Conservation (phyloP, 2,329 filamentous ascomycete genomes). For the Pleomassaria siparia region DNA sequence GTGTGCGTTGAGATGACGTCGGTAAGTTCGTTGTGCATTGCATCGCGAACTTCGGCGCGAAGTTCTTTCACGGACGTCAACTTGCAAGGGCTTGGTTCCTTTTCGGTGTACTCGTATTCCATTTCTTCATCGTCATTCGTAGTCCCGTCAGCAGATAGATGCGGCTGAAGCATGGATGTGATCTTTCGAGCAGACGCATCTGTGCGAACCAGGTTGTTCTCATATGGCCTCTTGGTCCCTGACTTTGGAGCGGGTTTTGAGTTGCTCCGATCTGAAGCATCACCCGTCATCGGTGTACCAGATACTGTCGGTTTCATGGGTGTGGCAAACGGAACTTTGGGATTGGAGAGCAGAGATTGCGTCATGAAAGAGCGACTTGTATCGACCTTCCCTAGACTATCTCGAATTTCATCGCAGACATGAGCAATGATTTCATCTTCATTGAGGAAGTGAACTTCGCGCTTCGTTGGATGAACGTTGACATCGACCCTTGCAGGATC, state of each 20-base stretch:
- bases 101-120: constrained; percentile 72
- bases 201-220: constrained; percentile 88
- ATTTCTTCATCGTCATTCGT: constrained; percentile 51
- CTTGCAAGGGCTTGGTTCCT: constrained; percentile 68
- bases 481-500: constrained; percentile 92
- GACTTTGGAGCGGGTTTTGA: constrained; percentile 34
- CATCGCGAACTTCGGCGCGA: constrained; percentile 75
- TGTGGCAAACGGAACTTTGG: constrained; percentile 42
- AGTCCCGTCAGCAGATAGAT: constrained; percentile 39
- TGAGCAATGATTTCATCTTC: constrained; percentile 93
- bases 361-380: constrained; percentile 93
- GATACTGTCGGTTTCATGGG: constrained; percentile 41
- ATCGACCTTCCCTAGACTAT: constrained; percentile 81
- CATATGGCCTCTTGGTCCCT: constrained; percentile 57
- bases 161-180: constrained; percentile 84
- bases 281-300: constrained; percentile 21
- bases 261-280: constrained; percentile 24
- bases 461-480: constrained; percentile 95
- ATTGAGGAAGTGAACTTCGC: constrained; percentile 95
- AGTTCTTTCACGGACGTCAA: constrained; percentile 85
- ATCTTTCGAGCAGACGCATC: constrained; percentile 91
- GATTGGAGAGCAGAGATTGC: constrained; percentile 70
- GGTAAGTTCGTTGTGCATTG: constrained; percentile 81
- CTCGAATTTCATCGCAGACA: constrained; percentile 78
- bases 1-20: constrained; percentile 86